These are phyloP conservation scores for Sporodiniella umbellata DNA, from an alignment of 371 early-diverging fungal species.

Conservation along the genomic window DNA sequence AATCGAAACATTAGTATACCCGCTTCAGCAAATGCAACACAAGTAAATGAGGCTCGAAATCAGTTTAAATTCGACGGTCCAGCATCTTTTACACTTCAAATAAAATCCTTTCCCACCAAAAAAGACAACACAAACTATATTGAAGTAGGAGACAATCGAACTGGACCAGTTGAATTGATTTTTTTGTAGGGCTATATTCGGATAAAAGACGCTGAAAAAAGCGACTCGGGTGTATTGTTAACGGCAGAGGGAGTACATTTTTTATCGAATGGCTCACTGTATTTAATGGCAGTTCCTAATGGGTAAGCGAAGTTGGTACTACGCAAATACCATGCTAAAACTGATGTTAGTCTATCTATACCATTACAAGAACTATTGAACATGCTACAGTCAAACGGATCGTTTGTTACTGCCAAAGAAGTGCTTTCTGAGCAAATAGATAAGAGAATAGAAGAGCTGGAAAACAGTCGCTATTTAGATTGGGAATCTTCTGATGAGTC, in stretches of 20 bases:
- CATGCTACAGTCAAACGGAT: constrained; percentile 49
- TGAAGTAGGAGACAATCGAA: constrained; percentile 32
- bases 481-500: constrained; percentile 13
- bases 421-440: constrained; percentile 34
- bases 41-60: constrained; percentile 31
- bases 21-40: constrained; percentile 24
- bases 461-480: constrained; percentile 21
- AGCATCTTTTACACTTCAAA: constrained; percentile 44
- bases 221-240: constrained; percentile 52
- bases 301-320: constrained; percentile 29
- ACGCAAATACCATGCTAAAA: not conserved
- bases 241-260: constrained; percentile 57
- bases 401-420: constrained; percentile 28
- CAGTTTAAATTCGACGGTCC: constrained; percentile 28
- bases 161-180: not conserved
- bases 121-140: constrained; percentile 50
- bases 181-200: constrained; percentile 47
- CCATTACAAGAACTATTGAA: constrained; percentile 52
- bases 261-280: constrained; percentile 53
- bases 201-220: constrained; percentile 49
- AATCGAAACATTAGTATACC: constrained; percentile 32
- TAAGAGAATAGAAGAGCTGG: constrained; percentile 30
- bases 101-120: constrained; percentile 44
- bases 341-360: constrained; percentile 20
- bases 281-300: constrained; percentile 53